A percentile compares a stretch with the other conserved stretches of the same genome.
Conservation (phyloP, 164 flowering plant genomes). For the Protea cynaroides region DNA sequence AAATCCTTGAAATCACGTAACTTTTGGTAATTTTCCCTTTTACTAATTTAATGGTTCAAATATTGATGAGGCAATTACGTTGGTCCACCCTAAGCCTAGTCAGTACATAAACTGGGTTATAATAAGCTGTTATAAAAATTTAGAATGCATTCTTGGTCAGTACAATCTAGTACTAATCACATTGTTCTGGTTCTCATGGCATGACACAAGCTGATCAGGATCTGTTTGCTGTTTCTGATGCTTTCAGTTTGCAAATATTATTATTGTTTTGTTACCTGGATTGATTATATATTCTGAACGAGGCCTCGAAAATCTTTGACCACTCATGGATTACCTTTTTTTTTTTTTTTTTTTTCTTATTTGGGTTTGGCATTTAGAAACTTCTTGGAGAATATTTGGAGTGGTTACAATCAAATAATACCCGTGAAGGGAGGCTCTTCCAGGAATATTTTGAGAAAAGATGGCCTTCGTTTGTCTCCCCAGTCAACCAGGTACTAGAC, state of each 20-base stretch:
- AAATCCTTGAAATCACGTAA: no score
- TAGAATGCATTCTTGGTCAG: neutral
- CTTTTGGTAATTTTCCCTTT: no score
- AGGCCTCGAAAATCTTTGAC: neutral
- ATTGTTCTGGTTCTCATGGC: no score
- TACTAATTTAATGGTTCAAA: no score
- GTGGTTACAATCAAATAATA: slow-evolving; percentile 67
- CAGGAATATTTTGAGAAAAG: slow-evolving; percentile 61
- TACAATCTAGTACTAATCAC: neutral
- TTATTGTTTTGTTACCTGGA: neutral
- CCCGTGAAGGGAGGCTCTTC: slow-evolving; percentile 51
- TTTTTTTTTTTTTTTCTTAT: no score
- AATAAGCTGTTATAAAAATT: no score
- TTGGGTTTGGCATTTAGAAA: slow-evolving; percentile 45
- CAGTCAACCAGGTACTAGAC: slow-evolving; percentile 24
- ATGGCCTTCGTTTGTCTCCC: slow-evolving; percentile 52
- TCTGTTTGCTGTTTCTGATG: no score
- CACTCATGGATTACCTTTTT: neutral
- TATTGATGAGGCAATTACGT: no score
- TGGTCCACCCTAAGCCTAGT: no score
- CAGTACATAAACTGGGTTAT: no score
- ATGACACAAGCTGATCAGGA: no score
- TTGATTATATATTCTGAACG: neutral
- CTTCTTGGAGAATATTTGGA: slow-evolving; percentile 53
- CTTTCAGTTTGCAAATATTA: no score